Evolutionary conservation across 1,139 yeast species (phyloP).

Genomic region (Saccharomyces uvarum): DNA sequence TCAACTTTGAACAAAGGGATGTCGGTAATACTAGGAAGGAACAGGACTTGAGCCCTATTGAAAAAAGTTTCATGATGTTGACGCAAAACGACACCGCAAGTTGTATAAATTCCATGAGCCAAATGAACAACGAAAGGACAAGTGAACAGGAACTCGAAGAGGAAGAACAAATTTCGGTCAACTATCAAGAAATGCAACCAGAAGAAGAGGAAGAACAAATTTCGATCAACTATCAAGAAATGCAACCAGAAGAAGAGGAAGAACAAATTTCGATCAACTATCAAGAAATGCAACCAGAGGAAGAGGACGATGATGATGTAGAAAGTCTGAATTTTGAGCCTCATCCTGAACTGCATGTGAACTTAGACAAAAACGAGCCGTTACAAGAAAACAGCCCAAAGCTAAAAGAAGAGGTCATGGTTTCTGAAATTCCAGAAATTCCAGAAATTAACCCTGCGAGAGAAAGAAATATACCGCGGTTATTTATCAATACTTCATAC

Average conservation of each 20-base stretch:
- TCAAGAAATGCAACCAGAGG: not conserved
- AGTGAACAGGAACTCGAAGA: conserved; percentile 3
- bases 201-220: conserved; percentile 2
- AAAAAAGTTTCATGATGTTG: conserved; percentile 27
- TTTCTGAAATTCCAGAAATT: not conserved
- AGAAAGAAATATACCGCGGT: not conserved
- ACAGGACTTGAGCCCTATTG: conserved; percentile 23
- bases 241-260: not conserved
- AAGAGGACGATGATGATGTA: not conserved
- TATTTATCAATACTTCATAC: not conserved
- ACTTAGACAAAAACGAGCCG: not conserved
- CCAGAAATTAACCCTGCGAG: not conserved
- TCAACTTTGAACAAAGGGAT: conserved; percentile 4
- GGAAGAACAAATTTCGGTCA: not conserved
- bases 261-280: not conserved
- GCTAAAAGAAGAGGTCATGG: not conserved
- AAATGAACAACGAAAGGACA: not conserved
- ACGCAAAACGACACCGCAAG: conserved; percentile 21
- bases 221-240: not conserved
- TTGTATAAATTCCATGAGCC: conserved; percentile 2
- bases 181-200: not conserved
- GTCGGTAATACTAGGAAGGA: not conserved
- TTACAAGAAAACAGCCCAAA: not conserved
- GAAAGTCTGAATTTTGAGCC: conserved; percentile 18
- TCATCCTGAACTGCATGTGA: conserved; percentile 11